Base-by-base conservation (phyloP, 2,329 filamentous ascomycete species). In the Aureobasidium sp. region DNA sequence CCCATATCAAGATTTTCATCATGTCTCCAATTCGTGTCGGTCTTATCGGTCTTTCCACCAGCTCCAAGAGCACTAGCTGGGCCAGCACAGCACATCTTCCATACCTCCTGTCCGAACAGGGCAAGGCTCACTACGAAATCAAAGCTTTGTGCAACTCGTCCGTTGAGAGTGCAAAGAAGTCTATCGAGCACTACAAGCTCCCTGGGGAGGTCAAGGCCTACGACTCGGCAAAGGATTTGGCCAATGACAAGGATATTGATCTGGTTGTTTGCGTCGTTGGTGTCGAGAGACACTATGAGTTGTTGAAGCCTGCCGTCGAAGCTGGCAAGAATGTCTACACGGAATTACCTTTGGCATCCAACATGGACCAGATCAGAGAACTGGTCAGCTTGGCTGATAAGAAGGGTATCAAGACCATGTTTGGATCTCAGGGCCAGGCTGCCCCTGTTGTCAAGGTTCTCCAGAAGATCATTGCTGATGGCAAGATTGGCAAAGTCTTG, bases 31-130 rank as follows among this genome's bases (percentile, higher is more conserved):
- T 84, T 61, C 78, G 80, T 57, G 71, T 81, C 17, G 84, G 78
- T 31, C 74, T 86, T n/a, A 75, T 84, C 61, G 84, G 83, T 47
- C 80, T 85, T 57, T 84, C 81, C 1, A 60, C 59, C 17, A 77
- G 75, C 4, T 60, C 59, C 8, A 31, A 60, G 42, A 31, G n/a
- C 38, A 60, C 59, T 4, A 77, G 77, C 0, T 87, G 83, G 83
- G 82, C 81, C 2, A 74, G 72, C 33, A 65, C 67, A 27, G 81
- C 79, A 2, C 84, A 87, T 65, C 76, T 86, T 0, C 82, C 84
- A 0, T 85, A 85, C 67, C 78, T 87, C 2, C 66, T 67, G 2
- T 69, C 69, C 1, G 55, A 70, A 3, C 49, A 53, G 17, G 49
- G 49, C 9, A 60, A 60, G 17, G 25, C 25, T 3, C 67, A 72